Evolutionary conservation across 495 filamentous ascomycete species (phyloP), one percentile per base, ranked within the genome.

Genomic region (Saxophila tyrrhenica): DNA sequence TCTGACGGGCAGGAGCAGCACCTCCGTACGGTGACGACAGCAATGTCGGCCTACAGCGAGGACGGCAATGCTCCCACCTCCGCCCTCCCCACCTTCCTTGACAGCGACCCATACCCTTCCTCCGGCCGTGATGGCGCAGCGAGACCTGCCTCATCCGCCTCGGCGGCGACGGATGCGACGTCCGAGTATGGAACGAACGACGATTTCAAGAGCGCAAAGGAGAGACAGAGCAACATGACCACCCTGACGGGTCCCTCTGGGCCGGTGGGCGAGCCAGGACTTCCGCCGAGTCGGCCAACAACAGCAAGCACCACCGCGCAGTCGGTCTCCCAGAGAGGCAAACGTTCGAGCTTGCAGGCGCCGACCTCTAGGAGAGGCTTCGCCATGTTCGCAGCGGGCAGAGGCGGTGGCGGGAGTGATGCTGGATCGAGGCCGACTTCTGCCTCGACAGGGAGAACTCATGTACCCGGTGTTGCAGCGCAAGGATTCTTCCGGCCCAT

Each of bases 401-500:
- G 25, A 10, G 41, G 25, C 17, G 13, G 45, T 10, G 19, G 16
- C 25, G 16, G 25, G 7, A 50, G 25, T 39, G 29, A 41, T 16
- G 43, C 35, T 25, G 55, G 38, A 22, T 57, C 52, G 17, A 55
- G 57, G 32, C 56, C 59, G 3, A 38, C 24, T 2, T 52, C 53
- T 13, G 5, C 29, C 7, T 42, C 84, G 1, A 77, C 76, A 2
- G 88, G 85, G 65, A 78, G 82, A 62, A 90, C 86, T 17, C 92
- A 98, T 73, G 91, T 94, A 35, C 90, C 92, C 8, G 86, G 85
- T 0, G 71, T 98, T 25, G 82, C 89, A 8, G 88, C 89, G 15
- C 84, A 90, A 59, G 91, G 85, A 19, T 97, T 98, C 68, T 95
- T 95, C 62, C 83, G 84, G 9, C 92, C 92, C 17, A 94, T 98